Conservation (phyloP, 768 basidiomycete genomes). For the Tricholoma furcatifolium region DNA sequence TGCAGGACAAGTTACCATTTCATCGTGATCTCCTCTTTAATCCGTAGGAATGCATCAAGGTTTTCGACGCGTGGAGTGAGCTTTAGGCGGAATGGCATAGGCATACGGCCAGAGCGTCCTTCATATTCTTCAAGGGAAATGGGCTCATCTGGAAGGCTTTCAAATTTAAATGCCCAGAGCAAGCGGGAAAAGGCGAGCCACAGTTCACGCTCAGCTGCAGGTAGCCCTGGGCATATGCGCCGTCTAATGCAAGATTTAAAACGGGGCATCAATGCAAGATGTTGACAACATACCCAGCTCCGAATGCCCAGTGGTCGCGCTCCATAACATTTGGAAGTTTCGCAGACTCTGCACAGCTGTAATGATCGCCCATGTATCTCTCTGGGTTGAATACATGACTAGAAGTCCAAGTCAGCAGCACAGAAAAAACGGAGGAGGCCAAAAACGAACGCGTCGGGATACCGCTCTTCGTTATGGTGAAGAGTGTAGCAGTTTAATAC, state of each 20-base stretch:
- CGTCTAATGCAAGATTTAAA: slow-evolving; percentile 18
- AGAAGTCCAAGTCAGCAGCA: neutral
- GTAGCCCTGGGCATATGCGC: slow-evolving; percentile 42
- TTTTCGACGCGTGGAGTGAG: slow-evolving; percentile 28
- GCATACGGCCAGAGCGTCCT: slow-evolving; percentile 42
- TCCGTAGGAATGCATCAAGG: slow-evolving; percentile 11
- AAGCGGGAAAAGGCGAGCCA: slow-evolving; percentile 45
- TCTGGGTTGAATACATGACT: slow-evolving; percentile 31
- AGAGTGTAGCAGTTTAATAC: slow-evolving; percentile 38
- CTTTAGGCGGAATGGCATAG: slow-evolving; percentile 38
- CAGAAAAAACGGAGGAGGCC: slow-evolving; percentile 9
- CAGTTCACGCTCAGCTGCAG: slow-evolving; percentile 43
- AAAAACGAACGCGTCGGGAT: slow-evolving; percentile 32
- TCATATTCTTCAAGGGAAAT: slow-evolving; percentile 46
- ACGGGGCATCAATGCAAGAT: neutral
- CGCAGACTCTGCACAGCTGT: slow-evolving; percentile 38
- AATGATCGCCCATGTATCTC: slow-evolving; percentile 37
- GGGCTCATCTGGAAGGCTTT: slow-evolving; percentile 35
- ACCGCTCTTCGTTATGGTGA: slow-evolving; percentile 33
- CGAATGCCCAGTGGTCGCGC: slow-evolving; percentile 50
- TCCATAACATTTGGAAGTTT: slow-evolving; percentile 39
- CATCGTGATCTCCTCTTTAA: slow-evolving; percentile 3
- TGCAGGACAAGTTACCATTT: neutral
- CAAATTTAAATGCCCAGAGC: slow-evolving; percentile 45
- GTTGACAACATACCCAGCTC: slow-evolving; percentile 36